Conservation (phyloP, 148 eudicot genomes). For the Suaeda aralocaspica region DNA sequence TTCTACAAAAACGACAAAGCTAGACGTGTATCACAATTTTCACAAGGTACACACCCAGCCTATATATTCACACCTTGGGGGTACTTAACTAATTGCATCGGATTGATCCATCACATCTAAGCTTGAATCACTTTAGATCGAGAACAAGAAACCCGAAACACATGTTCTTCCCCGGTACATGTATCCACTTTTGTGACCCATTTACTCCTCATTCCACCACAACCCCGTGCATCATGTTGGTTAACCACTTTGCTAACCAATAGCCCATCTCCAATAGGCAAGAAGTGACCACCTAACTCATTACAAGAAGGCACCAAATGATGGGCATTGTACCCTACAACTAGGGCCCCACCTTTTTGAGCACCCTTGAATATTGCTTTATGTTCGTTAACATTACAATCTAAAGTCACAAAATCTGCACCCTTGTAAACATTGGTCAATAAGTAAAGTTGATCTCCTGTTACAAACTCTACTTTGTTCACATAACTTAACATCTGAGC, state of each 20-base stretch:
- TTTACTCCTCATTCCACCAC: slow-evolving; percentile 23
- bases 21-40: slow-evolving; percentile 21
- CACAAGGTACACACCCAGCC: neutral
- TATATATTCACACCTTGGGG: slow-evolving; percentile 9
- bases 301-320: slow-evolving; percentile 14
- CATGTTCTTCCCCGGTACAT: slow-evolving; percentile 45
- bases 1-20: slow-evolving; percentile 30
- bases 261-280: slow-evolving; percentile 37
- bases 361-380: neutral
- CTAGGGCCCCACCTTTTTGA: slow-evolving; percentile 11
- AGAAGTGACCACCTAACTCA: slow-evolving; percentile 33
- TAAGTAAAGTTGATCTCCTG: slow-evolving; percentile 16
- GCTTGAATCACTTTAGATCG: slow-evolving; percentile 20
- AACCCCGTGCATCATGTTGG: neutral
- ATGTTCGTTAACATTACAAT: slow-evolving; percentile 26
- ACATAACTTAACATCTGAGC: slow-evolving; percentile 19
- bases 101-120: slow-evolving; percentile 11
- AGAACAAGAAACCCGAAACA: slow-evolving; percentile 33
- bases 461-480: slow-evolving; percentile 28
- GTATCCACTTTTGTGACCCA: slow-evolving; percentile 43
- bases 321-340: slow-evolving; percentile 37
- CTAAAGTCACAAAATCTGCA: slow-evolving; percentile 28
- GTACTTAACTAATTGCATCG: neutral
- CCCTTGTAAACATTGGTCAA: slow-evolving; percentile 16
- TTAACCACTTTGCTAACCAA: slow-evolving; percentile 23